Evolutionary conservation across 2,329 filamentous ascomycete species (phyloP), one percentile per base, ranked within the genome.

Genomic region (Cercospora sojina): DNA sequence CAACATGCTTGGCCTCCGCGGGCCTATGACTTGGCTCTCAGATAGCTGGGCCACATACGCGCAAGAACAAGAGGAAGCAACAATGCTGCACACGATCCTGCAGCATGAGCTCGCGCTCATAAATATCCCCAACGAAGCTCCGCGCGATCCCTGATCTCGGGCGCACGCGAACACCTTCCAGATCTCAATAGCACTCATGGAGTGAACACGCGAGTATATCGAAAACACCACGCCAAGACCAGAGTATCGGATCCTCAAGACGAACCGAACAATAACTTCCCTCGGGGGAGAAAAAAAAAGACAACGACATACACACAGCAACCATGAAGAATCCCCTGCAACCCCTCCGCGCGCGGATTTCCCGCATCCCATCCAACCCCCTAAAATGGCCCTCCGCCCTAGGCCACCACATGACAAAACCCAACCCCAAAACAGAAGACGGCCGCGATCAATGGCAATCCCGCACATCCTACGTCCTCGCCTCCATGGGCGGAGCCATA

Each of bases 401-500:
- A 9, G 59, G 59, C n/a, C 41, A 47, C 20, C 59, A 62, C 59
- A 62, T 62, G 59, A 62, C 59, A 5, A 62, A 62, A 47, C 43
- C 41, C 43, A 62, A 38, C 47, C 43, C 25, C 6, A 53, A 62
- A 27, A 62, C 59, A 10, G 62, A 65, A 59, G 80, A 82, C 72
- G 80, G 79, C 3, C 78, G 80, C 64, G 85, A 86, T 74, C 82
- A 85, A 70, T 87, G 85, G 84, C 83, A 83, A 1, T 86, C 83
- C 1, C 78, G 85, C 41, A 78, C 84, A 2, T 81, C 85, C 12
- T 87, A 86, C 73, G 77, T 87, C 5, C 82, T 87, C 27, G 85
- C 85, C 18, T 82, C 84, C 2, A 86, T 87, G 84, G 84, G 85
- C 51, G 85, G 85, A 59, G 85, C 83, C 69, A 84, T 84, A 1